Conservation (phyloP, 768 basidiomycete genomes). For the Tulasnella sp. region DNA sequence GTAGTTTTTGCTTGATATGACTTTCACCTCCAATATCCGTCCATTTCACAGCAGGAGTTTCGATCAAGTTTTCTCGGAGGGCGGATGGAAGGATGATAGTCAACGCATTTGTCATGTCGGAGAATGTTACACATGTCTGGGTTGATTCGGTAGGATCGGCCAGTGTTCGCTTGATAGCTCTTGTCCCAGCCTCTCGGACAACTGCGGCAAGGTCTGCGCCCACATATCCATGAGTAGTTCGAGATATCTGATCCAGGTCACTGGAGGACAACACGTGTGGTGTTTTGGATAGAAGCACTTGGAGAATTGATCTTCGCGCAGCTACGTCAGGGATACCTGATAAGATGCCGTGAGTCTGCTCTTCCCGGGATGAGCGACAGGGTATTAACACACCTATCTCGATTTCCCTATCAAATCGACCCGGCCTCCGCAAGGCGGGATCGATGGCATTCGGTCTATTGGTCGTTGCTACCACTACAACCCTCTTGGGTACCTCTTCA, state of each 20-base stretch:
- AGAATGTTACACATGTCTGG: conserved; percentile 26
- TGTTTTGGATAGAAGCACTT: conserved; percentile 68
- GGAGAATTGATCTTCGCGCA: conserved; percentile 72
- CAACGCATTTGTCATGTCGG: conserved; percentile 59
- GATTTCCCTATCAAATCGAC: conserved; percentile 87
- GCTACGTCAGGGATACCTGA: conserved; percentile 82
- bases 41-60: conserved; percentile 70
- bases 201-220: conserved; percentile 91
- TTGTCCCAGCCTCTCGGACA: conserved; percentile 82
- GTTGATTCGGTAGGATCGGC: conserved; percentile 26
- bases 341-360: conserved; percentile 5
- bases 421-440: conserved; percentile 78
- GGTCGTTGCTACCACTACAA: conserved; percentile 93
- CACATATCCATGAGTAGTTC: conserved; percentile 82
- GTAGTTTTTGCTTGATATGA: conserved; percentile 66
- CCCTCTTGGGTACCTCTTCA: conserved; percentile 34
- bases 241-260: conserved; percentile 54
- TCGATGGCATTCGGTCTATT: conserved; percentile 94
- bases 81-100: conserved; percentile 80
- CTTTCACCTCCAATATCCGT: conserved; percentile 84
- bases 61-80: conserved; percentile 85
- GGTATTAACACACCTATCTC: conserved; percentile 57
- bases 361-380: neutral
- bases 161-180: conserved; percentile 78
- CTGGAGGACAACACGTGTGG: conserved; percentile 54